These are phyloP conservation scores for Penicillium samsonianum DNA, from an alignment of 495 filamentous ascomycete genomes.

Conservation along the genomic window DNA sequence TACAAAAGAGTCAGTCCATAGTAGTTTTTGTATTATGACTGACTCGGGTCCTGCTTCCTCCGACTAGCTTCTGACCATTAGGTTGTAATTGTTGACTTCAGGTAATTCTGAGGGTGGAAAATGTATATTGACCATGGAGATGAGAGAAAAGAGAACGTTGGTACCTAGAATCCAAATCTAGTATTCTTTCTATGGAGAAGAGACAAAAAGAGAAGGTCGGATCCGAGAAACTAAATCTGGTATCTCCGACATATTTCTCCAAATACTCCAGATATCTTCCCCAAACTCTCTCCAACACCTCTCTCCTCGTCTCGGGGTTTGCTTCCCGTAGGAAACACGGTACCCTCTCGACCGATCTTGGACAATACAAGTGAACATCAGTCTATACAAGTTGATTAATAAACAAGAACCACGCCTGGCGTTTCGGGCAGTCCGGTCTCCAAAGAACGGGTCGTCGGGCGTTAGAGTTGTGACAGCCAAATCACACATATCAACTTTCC, in stretches of 20 bases:
- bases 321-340: not conserved
- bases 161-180: not conserved
- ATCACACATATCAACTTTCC: not conserved
- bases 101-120: not conserved
- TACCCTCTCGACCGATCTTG: not conserved
- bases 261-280: too few relatives aligned
- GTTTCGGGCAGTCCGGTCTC: not conserved
- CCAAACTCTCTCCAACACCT: not conserved
- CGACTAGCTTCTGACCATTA: not conserved
- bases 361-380: not conserved
- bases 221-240: not conserved
- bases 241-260: not conserved
- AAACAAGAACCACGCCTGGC: not conserved
- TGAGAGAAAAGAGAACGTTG: not conserved
- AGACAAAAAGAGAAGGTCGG: not conserved
- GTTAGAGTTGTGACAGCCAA: not conserved
- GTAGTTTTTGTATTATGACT: not conserved
- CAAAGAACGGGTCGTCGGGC: not conserved
- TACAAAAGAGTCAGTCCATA: too few relatives aligned
- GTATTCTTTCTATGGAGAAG: not conserved
- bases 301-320: not conserved
- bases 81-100: not conserved
- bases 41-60: not conserved
- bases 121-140: not conserved
- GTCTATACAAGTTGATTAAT: not conserved